Conservation (phyloP, 257 asterid genomes). For the Galeopsis tetrahit region DNA sequence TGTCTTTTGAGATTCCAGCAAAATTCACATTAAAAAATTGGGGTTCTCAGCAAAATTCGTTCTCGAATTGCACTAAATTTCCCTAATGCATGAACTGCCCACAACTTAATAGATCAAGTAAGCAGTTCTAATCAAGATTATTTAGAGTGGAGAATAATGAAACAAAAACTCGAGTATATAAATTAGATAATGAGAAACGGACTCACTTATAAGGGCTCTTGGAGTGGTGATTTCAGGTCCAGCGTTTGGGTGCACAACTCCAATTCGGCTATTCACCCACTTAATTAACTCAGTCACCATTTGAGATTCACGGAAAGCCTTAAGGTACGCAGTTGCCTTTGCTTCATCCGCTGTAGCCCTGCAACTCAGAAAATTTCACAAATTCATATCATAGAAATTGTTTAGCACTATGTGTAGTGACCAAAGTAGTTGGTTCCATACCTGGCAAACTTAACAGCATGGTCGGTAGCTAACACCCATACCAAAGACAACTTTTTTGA, state of each 20-base stretch:
- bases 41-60: background rate
- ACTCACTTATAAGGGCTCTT: conserved; percentile 72
- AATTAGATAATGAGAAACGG: conserved; percentile 19
- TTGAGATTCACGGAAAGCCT: conserved; percentile 61
- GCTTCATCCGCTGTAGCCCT: conserved; percentile 62
- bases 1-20: background rate
- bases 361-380: conserved; percentile 38
- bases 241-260: conserved; percentile 32
- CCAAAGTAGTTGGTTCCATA: conserved; percentile 34
- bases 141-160: conserved; percentile 18
- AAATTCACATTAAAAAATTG: background rate
- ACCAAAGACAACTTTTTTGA: conserved; percentile 54
- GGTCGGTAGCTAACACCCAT: conserved; percentile 72
- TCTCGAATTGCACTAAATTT: background rate
- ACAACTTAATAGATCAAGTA: background rate
- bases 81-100: conserved; percentile 3
- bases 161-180: conserved; percentile 13
- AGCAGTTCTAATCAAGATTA: conserved; percentile 10
- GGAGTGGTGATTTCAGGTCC: conserved; percentile 54
- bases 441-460: conserved; percentile 72
- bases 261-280: conserved; percentile 56
- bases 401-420: conserved; percentile 14
- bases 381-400: conserved; percentile 32
- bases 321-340: conserved; percentile 54
- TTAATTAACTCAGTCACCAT: conserved; percentile 57